Base-by-base conservation (phyloP, 441 rosid species). In the Populus trichocarpa region DNA sequence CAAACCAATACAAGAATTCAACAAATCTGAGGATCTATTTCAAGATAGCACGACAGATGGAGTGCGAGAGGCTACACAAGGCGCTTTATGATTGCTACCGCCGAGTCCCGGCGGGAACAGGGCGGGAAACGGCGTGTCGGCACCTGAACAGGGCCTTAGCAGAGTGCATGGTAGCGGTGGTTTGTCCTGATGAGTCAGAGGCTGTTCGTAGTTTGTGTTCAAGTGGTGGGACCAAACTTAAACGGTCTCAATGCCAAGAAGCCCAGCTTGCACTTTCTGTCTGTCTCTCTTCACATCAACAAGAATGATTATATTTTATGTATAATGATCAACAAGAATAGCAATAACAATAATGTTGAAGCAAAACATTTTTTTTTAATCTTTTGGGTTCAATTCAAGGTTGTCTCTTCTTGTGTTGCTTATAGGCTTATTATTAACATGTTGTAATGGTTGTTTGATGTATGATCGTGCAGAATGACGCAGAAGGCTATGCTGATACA, bases 201-300 rank as follows among this genome's bases (percentile, higher is more conserved):
- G 93, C 91, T 77, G 96, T 93, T 77, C 88, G 89, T 71, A 86
- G 87, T 69, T 77, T 95, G 57, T 95, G 98, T 76, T 75, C 84
- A 0, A 95, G 98, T 85, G 88, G 93, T 63, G 98, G 99, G 53
- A 93, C 97, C n/a, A 85, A 85, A 13, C 84, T 93, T 13, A 95
- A 95, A 79, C 90, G 96, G 28, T 83, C 88, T 23, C 98, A 93
- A 83, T 93, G 98, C 83, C 92, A 86, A 26, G 86, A 86, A 32
- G 99, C 98, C 42, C 92, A 88, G 84, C 81, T 89, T n/a, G 87
- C 91, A 28, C 92, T 92, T 72, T 89, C 98, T 80, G 69, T 86
- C 35, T 95, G 98, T 75, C 84, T 95, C 64, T 81, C 97, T 67
- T 84, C 89, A 6, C 91, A 79, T 81, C 97, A 91, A 65, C 72